Evolutionary conservation across 257 asterid species (phyloP), one percentile per base, ranked within the genome.

Genomic region (Handroanthus guayacan): DNA sequence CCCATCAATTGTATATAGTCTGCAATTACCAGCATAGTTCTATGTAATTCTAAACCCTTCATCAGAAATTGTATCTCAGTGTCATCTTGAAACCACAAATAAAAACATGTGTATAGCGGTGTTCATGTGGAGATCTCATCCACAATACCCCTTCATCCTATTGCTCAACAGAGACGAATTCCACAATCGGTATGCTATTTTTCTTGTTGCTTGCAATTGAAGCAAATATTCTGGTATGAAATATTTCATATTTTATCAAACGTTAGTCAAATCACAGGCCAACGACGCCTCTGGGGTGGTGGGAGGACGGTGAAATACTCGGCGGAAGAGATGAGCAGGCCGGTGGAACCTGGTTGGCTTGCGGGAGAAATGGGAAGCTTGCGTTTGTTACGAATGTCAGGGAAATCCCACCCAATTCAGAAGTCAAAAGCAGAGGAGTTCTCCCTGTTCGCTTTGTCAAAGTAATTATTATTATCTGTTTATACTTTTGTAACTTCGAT

Each of bases 261-360:
- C 31, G 31, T 25, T 25, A 25, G 1, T 25, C 31, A 25, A 25
- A 25, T 16, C 20, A 11, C 78, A 89, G 97, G 68, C 88, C 88
- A 6, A 92, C 97, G 73, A 71, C 80, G 75, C 84, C 95, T 63
- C 52, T 92, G 70, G 82, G 82, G 18, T 90, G 97, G 97, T 92
- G 98, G 97, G 88, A 81, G 31, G 90, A 79, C 72, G 85, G 83
- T 31, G 78, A 71, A 45, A 92, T 87, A 71, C 82, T 92, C 9
- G 98, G 96, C 39, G 97, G 98, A 20, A 87, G 92, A 75, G 98
- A 92, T 66, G 88, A 25, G 51, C 79, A 69, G 41, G 96, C 89
- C 66, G 98, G 97, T 7, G 97, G 97, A 45, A 94, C 97, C 55
- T 94, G 98, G 97, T 34, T 92, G 79, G 96, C 88, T 78, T 85